A percentile compares a stretch with the other conserved stretches of the same genome.
Conservation (phyloP, 371 early-diverging fungal genomes). For the Smittium mucronatum region DNA sequence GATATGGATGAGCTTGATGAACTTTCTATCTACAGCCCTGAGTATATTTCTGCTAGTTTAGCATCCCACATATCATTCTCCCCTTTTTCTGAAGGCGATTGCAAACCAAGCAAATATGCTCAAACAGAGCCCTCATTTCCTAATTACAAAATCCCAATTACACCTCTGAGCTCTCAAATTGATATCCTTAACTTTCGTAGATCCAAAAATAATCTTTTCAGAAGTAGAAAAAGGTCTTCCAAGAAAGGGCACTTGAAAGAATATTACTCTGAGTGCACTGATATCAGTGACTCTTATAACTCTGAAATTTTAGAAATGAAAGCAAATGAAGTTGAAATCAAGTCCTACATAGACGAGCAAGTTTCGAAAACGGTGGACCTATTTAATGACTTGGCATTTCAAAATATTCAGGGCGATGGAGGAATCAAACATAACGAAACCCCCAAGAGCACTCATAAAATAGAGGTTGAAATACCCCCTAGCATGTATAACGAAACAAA, state of each 20-base stretch:
- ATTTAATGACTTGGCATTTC: too few relatives aligned
- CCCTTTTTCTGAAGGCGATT: neutral
- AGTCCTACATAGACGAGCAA: too few relatives aligned
- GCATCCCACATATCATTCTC: neutral
- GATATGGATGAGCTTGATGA: neutral
- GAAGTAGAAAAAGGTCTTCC: neutral
- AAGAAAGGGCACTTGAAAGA: neutral
- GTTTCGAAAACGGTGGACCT: too few relatives aligned
- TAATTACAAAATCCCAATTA: neutral
- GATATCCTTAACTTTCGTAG: neutral
- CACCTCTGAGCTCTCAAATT: neutral
- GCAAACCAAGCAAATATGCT: neutral
- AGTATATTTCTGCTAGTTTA: neutral
- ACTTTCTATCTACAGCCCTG: neutral
- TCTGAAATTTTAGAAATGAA: too few relatives aligned
- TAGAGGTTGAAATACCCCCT: too few relatives aligned
- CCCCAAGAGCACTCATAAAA: too few relatives aligned
- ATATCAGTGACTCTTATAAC: too few relatives aligned
- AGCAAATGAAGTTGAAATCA: too few relatives aligned
- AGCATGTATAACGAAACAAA: too few relatives aligned
- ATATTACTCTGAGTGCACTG: neutral
- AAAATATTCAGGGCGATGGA: too few relatives aligned
- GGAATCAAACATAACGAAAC: too few relatives aligned
- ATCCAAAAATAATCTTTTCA: neutral
- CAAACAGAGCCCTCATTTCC: neutral